Percentiles rank a stretch among this genome's conserved stretches.
phyloP scores from a whole-genome alignment of 176 grass and related monocot genomes.

The Rhynchospora pubera region DNA sequence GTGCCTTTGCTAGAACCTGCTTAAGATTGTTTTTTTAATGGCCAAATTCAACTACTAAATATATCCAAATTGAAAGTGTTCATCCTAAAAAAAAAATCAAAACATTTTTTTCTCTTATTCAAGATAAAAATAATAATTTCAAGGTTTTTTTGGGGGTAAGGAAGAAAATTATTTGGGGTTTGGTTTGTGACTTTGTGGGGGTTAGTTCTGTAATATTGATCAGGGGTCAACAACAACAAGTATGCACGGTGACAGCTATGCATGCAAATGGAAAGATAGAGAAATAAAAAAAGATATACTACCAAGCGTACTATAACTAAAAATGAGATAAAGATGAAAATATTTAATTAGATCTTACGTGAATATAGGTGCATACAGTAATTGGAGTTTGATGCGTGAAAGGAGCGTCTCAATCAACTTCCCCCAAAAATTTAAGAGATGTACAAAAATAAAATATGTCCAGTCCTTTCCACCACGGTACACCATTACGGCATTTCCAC shows the following conservation, averaged over 20 bases:
- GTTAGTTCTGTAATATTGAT: neutral
- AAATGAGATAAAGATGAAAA: neutral
- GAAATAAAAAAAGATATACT: neutral
- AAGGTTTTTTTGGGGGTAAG: neutral
- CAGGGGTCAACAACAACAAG: neutral
- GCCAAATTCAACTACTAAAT: neutral
- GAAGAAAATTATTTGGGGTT: neutral
- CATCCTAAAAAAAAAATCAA: neutral
- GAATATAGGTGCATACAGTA: neutral
- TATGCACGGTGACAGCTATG: slow-evolving; percentile 6
- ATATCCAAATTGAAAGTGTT: neutral
- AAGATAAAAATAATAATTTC: neutral
- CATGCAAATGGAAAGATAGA: neutral
- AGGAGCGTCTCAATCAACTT: neutral
- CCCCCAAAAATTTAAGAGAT: neutral
- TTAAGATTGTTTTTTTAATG: neutral
- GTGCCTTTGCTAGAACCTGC: neutral
- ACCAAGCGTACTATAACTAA: neutral
- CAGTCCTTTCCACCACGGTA: neutral
- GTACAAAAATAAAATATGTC: neutral
- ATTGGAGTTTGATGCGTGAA: neutral
- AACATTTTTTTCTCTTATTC: neutral
- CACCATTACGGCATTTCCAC: neutral
- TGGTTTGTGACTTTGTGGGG: no score
- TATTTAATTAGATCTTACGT: neutral